Conservation (phyloP, 2,329 filamentous ascomycete species). For the Graphiopsis chlorocephala region DNA sequence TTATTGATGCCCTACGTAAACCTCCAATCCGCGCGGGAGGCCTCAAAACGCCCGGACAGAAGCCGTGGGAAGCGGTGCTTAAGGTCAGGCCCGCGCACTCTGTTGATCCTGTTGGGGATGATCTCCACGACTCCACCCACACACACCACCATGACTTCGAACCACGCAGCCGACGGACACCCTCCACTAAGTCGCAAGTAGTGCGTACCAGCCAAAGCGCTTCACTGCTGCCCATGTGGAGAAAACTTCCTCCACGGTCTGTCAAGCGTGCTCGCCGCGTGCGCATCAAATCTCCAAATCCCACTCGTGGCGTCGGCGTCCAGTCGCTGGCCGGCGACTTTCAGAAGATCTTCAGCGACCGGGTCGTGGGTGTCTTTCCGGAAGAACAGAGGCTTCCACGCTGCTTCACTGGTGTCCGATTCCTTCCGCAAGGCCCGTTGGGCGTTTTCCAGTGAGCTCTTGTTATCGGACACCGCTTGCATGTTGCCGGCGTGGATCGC, state of each 20-base stretch:
- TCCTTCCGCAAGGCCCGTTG: constrained; percentile 44
- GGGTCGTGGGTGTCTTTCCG: constrained; percentile 28
- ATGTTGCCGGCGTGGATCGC: constrained; percentile 42
- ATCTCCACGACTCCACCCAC: constrained; percentile 8
- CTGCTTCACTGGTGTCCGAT: constrained; percentile 35
- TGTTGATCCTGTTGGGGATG: constrained; percentile 11
- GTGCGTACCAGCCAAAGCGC: not conserved
- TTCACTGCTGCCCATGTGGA: constrained; percentile 23
- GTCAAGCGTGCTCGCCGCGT: constrained; percentile 38
- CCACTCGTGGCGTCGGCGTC: constrained; percentile 64
- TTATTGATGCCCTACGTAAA: constrained; percentile 5
- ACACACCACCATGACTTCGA: not conserved
- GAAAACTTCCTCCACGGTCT: constrained; percentile 33
- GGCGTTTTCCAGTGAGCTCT: constrained; percentile 32
- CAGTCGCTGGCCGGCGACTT: constrained; percentile 38
- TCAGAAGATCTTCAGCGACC: constrained; percentile 31
- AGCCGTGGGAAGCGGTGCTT: not conserved
- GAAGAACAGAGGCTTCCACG: constrained; percentile 44
- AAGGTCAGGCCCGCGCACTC: constrained; percentile 7
- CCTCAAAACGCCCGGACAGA: not conserved
- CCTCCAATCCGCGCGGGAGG: not conserved
- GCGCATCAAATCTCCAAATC: constrained; percentile 64
- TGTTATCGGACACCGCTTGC: constrained; percentile 37
- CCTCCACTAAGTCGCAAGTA: not conserved
- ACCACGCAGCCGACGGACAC: not conserved